Base-by-base conservation (phyloP, 1,139 yeast genomes). In the Yamadazyma diddensiae region DNA sequence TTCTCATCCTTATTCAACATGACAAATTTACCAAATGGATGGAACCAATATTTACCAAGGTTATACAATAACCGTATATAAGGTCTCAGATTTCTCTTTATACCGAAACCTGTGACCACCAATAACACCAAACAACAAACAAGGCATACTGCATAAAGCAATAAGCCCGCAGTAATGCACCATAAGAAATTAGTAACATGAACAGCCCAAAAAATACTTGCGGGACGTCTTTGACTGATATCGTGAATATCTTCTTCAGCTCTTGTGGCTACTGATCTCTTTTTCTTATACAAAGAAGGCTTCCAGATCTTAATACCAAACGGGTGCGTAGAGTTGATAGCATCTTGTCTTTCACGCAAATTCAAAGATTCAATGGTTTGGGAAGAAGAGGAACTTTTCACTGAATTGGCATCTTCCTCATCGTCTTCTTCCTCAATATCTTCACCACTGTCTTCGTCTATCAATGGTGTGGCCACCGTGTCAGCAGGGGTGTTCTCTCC, bases 241-340 rank as follows among this genome's bases (percentile, higher is more conserved):
- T 86, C 90, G 56, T 90, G 97, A 45, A 92, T 86, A 65, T 92
- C 99, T 42, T 85, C 87, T 38, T 87, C 95, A 1, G 97, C 97
- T 36, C 88, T 80, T 21, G 81, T 70, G 44, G 94, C 94, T 22
- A 92, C 97, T 1, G 97, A 86, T 49, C 99, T 78, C 41, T 77
- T 76, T 57, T 92, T 92, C 54, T 94, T 92, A 59, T 92, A 92
- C 38, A 92, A 70, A 2, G 98, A 96, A 1, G 98, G 98, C 53
- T 92, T 92, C 98, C 98, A 92, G 47, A 92, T 86, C 56, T 95
- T 83, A 33, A 92, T 88, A 70, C 98, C 98, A 53, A 92, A 92
- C 0, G 98, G 98, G 62, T 94, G 98, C 1, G 97, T 88, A 34
- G 86, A 81, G 52, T 92, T 92, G 55, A 92, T 94, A 3, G 98